Conservation (phyloP, 108 stramenopile species). For the Skeletonema marinoi region DNA sequence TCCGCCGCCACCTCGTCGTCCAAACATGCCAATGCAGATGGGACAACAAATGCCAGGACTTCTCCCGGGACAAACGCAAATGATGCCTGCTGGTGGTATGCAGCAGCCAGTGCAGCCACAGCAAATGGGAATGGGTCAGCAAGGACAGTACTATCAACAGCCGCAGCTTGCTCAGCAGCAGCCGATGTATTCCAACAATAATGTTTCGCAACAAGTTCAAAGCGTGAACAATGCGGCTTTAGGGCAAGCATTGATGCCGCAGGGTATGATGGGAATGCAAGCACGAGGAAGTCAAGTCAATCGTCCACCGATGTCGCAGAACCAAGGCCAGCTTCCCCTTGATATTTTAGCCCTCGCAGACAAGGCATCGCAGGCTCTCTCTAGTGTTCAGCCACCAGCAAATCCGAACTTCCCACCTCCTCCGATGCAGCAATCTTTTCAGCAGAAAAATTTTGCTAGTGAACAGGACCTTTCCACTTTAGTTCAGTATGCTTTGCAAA, state of each 20-base stretch:
- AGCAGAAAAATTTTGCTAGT: constrained; percentile 37
- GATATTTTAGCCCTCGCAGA: constrained; percentile 82
- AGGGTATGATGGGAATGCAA: not conserved
- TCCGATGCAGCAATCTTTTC: constrained; percentile 9
- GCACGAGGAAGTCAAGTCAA: constrained; percentile 1
- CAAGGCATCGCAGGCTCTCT: constrained; percentile 75
- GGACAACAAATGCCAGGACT: not conserved
- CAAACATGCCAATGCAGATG: constrained; percentile 1
- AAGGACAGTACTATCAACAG: constrained; percentile 43
- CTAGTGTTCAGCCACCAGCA: constrained; percentile 17
- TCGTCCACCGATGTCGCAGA: not conserved
- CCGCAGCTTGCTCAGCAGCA: constrained; percentile 25
- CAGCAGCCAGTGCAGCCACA: constrained; percentile 23
- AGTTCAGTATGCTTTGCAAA: constrained; percentile 73
- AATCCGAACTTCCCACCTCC: constrained; percentile 29
- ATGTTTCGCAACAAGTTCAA: not conserved
- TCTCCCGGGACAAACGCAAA: not conserved
- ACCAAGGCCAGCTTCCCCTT: constrained; percentile 27
- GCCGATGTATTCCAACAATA: constrained; percentile 7
- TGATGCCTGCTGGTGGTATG: constrained; percentile 22
- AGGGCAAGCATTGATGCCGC: not conserved
- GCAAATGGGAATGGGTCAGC: constrained; percentile 21
- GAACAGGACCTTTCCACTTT: constrained; percentile 60
- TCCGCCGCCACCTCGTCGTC: not conserved
- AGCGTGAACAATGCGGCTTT: not conserved